Evolutionary conservation across 306 rosid genomes (phyloP).

Genomic region (Neltuma alba): DNA sequence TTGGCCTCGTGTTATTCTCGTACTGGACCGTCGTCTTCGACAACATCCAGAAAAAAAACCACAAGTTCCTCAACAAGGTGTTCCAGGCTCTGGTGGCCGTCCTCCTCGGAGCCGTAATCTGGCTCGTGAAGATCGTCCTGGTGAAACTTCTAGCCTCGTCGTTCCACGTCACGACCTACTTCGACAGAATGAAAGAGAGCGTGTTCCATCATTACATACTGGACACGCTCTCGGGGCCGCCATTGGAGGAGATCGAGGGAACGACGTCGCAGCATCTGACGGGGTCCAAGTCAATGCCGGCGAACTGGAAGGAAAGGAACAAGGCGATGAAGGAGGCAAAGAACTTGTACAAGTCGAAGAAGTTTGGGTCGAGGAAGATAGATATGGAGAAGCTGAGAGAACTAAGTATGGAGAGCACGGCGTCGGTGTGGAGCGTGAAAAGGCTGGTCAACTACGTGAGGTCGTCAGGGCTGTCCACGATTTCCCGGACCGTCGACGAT

Average conservation of each 20-base stretch:
- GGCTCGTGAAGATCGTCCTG: slow-evolving; percentile 52
- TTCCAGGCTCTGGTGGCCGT: slow-evolving; percentile 50
- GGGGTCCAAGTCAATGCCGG: slow-evolving; percentile 37
- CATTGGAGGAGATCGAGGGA: slow-evolving; percentile 36
- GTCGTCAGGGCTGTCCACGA: slow-evolving; percentile 50
- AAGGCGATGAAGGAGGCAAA: slow-evolving; percentile 5
- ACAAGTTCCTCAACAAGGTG: slow-evolving; percentile 46
- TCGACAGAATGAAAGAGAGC: slow-evolving; percentile 61
- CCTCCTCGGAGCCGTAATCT: slow-evolving; percentile 44
- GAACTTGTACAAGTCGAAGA: slow-evolving; percentile 21
- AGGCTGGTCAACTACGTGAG: slow-evolving; percentile 50
- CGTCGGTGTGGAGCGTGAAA: slow-evolving; percentile 52
- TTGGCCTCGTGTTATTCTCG: slow-evolving; percentile 43
- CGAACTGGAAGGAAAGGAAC: slow-evolving; percentile 5
- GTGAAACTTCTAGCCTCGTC: slow-evolving; percentile 56
- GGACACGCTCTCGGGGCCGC: slow-evolving; percentile 46
- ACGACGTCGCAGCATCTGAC: not conserved
- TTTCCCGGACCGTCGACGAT: slow-evolving; percentile 46
- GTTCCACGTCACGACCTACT: slow-evolving; percentile 56
- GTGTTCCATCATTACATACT: slow-evolving; percentile 57
- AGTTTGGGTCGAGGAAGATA: slow-evolving; percentile 44
- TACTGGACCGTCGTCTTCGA: slow-evolving; percentile 54
- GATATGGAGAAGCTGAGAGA: slow-evolving; percentile 55
- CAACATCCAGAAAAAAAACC: slow-evolving; percentile 39
- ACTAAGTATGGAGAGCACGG: slow-evolving; percentile 46